These are phyloP conservation scores for Fraxinus albicans DNA, from an alignment of 305 asterid species.

Conservation along the genomic window DNA sequence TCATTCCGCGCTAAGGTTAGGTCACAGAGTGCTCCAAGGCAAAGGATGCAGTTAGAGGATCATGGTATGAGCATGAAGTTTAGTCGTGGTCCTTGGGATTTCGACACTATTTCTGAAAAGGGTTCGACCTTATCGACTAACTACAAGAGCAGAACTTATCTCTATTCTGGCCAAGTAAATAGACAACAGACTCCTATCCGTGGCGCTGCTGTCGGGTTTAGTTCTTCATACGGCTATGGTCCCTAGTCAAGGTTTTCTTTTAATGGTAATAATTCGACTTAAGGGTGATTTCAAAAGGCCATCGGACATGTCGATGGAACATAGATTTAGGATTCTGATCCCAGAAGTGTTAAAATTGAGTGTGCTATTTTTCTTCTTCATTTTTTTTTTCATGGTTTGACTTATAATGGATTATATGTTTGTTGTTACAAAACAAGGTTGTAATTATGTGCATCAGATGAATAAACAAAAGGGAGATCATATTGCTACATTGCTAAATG, in stretches of 20 bases:
- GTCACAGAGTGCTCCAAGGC: slow-evolving; percentile 90
- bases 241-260: slow-evolving; percentile 23
- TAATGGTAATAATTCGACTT: background rate
- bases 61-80: slow-evolving; percentile 27
- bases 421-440: slow-evolving; percentile 9
- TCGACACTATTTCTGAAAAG: slow-evolving; percentile 56
- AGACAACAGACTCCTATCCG: slow-evolving; percentile 37
- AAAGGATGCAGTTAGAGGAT: slow-evolving; percentile 57
- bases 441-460: slow-evolving; percentile 23
- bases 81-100: slow-evolving; percentile 40
- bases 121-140: slow-evolving; percentile 40
- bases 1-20: slow-evolving; percentile 76
- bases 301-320: background rate
- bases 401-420: slow-evolving; percentile 13
- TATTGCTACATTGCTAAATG: background rate
- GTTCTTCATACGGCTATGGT: slow-evolving; percentile 33
- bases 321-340: background rate
- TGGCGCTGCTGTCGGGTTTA: slow-evolving; percentile 27
- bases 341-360: slow-evolving; percentile 14
- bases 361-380: slow-evolving; percentile 10
- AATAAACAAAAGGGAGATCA: background rate
- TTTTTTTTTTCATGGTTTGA: slow-evolving; percentile 18
- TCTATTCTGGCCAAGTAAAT: slow-evolving; percentile 38
- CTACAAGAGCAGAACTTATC: slow-evolving; percentile 38
- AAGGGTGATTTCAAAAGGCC: background rate